These are phyloP conservation scores for Houttuynia cordata DNA, from an alignment of 164 flowering plant species.

Conservation along the genomic window DNA sequence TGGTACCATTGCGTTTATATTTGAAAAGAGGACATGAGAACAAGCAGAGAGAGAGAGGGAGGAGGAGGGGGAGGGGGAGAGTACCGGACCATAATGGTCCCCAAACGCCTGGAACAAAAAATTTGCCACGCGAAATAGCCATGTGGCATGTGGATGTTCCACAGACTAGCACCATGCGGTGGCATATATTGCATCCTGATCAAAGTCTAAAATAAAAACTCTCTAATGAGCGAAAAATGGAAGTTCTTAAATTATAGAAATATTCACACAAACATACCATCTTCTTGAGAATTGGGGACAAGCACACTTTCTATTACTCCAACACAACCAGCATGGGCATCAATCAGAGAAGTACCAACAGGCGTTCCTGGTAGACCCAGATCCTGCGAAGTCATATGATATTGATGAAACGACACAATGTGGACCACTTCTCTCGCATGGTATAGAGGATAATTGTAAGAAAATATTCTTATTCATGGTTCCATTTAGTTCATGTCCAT, in stretches of 20 bases:
- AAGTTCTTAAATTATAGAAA: background rate
- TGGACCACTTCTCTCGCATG: background rate
- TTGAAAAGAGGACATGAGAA: background rate
- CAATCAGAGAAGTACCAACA: constrained; percentile 87
- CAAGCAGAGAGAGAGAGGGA: background rate
- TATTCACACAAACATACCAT: constrained; percentile 29
- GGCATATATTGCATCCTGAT: constrained; percentile 52
- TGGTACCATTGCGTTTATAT: constrained; percentile 65
- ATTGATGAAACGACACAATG: background rate
- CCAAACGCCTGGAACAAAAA: constrained; percentile 95
- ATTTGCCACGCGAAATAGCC: constrained; percentile 66
- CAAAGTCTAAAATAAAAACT: constrained; percentile 29
- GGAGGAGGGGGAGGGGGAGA: background rate
- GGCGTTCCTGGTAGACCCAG: constrained; percentile 76
- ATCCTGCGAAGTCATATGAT: constrained; percentile 42
- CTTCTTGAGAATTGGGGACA: constrained; percentile 23
- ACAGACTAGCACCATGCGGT: constrained; percentile 82
- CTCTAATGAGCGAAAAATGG: constrained; percentile 1
- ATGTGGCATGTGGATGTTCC: constrained; percentile 98
- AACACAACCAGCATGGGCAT: constrained; percentile 99
- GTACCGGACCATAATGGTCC: constrained; percentile 99
- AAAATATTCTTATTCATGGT: too few species aligned
- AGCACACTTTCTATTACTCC: constrained; percentile 86
- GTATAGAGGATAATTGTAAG: too few species aligned
- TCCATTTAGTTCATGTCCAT: too few species aligned